Percentiles rank a stretch among this genome's conserved stretches.
Conservation (phyloP, 306 rosid species). For the Malus sieversii region DNA sequence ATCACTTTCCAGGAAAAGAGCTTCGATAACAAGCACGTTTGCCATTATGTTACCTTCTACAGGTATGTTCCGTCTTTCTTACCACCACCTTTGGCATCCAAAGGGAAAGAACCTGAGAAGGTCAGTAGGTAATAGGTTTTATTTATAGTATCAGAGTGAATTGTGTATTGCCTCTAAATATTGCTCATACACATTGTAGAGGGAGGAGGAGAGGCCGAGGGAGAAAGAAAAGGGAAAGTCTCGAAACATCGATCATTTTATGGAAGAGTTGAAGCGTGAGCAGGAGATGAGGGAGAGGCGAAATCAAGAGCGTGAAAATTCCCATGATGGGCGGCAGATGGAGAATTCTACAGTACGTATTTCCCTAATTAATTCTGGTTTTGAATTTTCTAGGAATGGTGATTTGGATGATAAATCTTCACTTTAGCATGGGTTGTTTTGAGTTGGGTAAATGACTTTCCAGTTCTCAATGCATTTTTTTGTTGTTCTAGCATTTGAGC, state of each 20-base stretch:
- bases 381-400: neutral
- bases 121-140: constrained; percentile 37
- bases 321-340: constrained; percentile 68
- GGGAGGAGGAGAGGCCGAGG: constrained; percentile 87
- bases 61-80: constrained; percentile 97
- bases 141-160: neutral
- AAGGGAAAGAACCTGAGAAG: constrained; percentile 88
- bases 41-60: constrained; percentile 43
- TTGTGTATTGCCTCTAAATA: constrained; percentile 17
- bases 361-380: constrained; percentile 8
- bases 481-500: neutral
- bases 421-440: neutral
- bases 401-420: neutral
- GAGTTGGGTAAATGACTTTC: neutral
- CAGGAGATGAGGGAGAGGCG: constrained; percentile 94
- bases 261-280: constrained; percentile 98
- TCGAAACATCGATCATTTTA: constrained; percentile 79
- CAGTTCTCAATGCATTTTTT: neutral
- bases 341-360: constrained; percentile 65
- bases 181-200: constrained; percentile 38
- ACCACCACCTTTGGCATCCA: constrained; percentile 97
- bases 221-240: constrained; percentile 91
- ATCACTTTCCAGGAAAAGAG: constrained; percentile 6
- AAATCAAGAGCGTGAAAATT: constrained; percentile 82
- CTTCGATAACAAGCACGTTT: constrained; percentile 28